phyloP scores from a whole-genome alignment of 352 stramenopile genomes.

The Phytopythium mirpurense region DNA sequence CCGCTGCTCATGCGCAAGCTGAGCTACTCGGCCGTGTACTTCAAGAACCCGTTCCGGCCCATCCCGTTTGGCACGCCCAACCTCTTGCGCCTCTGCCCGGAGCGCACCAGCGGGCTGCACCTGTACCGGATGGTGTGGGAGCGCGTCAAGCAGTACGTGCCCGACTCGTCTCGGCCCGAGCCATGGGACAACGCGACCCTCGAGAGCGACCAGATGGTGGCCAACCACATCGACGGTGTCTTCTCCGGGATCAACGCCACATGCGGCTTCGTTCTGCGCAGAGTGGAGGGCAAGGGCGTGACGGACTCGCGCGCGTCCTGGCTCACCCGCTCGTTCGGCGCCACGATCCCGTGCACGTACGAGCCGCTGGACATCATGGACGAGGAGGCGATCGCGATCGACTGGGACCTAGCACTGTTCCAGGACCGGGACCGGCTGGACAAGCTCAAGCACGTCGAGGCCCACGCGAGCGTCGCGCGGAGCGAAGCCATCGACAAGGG shows the following conservation, averaged over 20 bases:
- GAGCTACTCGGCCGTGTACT: constrained; percentile 85
- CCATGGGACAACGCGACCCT: constrained; percentile 25
- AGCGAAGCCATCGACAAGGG: constrained; percentile 87
- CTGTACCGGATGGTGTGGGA: constrained; percentile 82
- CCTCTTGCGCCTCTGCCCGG: constrained; percentile 81
- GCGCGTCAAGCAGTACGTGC: constrained; percentile 77
- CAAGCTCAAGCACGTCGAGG: constrained; percentile 84
- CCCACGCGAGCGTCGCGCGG: constrained; percentile 72
- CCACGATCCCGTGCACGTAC: constrained; percentile 72
- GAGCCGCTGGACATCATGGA: constrained; percentile 76
- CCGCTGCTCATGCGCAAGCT: constrained; percentile 80
- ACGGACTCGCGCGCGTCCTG: constrained; percentile 75
- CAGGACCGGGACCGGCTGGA: constrained; percentile 78
- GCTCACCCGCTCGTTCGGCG: constrained; percentile 77
- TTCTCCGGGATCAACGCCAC: constrained; percentile 70
- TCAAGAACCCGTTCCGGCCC: constrained; percentile 86
- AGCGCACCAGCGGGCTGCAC: constrained; percentile 71
- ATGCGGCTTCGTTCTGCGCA: constrained; percentile 74
- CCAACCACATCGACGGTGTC: constrained; percentile 77
- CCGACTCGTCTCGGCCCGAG: constrained; percentile 27
- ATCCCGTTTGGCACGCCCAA: constrained; percentile 84
- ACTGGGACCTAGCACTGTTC: constrained; percentile 83
- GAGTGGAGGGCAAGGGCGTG: constrained; percentile 79
- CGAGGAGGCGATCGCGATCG: constrained; percentile 83
- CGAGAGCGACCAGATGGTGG: constrained; percentile 23